A percentile compares a stretch with the other conserved stretches of the same genome.
Evolutionary conservation across 2,329 filamentous ascomycete species (phyloP).

Genomic region (Aaosphaeria pasadenensis): DNA sequence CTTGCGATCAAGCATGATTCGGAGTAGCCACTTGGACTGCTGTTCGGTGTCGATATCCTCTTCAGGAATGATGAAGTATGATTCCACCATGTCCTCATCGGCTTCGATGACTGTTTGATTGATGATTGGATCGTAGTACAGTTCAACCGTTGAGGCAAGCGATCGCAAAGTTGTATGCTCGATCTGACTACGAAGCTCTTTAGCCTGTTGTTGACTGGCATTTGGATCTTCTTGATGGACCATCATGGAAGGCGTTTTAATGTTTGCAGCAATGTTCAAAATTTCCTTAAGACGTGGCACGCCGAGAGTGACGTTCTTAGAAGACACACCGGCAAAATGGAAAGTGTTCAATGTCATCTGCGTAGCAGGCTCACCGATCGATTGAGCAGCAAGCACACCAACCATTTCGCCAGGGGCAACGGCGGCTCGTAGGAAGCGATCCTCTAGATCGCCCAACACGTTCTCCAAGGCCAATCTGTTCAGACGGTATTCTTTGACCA

Average conservation of each 20-base stretch:
- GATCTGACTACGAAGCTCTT: slow-evolving; percentile 80
- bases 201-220: slow-evolving; percentile 74
- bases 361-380: slow-evolving; percentile 96
- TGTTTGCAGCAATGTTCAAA: slow-evolving; percentile 94
- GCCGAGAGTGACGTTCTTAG: slow-evolving; percentile 99
- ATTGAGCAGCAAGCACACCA: slow-evolving; percentile 94
- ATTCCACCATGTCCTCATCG: slow-evolving; percentile 92
- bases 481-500: slow-evolving; percentile 80
- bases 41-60: slow-evolving; percentile 58
- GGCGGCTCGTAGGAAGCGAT: slow-evolving; percentile 78
- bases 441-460: slow-evolving; percentile 85
- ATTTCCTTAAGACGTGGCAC: slow-evolving; percentile 99
- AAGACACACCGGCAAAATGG: slow-evolving; percentile 99
- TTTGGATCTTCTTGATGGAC: slow-evolving; percentile 69
- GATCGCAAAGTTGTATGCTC: slow-evolving; percentile 93
- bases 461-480: slow-evolving; percentile 92
- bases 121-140: slow-evolving; percentile 95
- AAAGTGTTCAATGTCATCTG: slow-evolving; percentile 99
- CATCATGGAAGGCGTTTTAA: slow-evolving; percentile 97
- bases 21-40: slow-evolving; percentile 93
- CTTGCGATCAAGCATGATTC: slow-evolving; percentile 87
- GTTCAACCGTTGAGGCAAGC: slow-evolving; percentile 87
- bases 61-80: slow-evolving; percentile 91
- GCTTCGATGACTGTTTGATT: slow-evolving; percentile 80
- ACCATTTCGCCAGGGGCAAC: slow-evolving; percentile 98